Conservation (phyloP, 768 basidiomycete species). For the Macrocybe gigantea region DNA sequence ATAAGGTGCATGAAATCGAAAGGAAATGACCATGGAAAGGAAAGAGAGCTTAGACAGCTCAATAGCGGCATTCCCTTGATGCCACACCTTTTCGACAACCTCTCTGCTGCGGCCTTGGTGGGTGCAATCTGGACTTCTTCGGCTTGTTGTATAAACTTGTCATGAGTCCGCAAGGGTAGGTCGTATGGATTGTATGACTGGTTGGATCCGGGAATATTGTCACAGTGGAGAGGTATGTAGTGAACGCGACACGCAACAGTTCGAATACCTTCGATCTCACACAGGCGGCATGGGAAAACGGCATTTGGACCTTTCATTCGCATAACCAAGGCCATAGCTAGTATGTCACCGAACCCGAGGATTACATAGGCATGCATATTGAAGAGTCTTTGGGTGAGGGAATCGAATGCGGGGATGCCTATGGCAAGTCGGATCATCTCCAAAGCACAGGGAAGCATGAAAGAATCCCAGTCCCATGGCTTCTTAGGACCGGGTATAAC, state of each 20-base stretch:
- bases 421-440: conserved; percentile 20
- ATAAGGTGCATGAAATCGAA: conserved; percentile 40
- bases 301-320: conserved; percentile 31
- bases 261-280: conserved; percentile 5
- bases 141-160: conserved; percentile 12
- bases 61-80: conserved; percentile 22
- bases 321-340: conserved; percentile 22
- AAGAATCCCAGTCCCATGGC: conserved; percentile 28
- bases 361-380: conserved; percentile 20
- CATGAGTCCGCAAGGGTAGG: conserved; percentile 23
- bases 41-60: conserved; percentile 16
- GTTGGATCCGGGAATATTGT: conserved; percentile 8
- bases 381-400: no score
- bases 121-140: conserved; percentile 10
- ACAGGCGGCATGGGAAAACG: conserved; percentile 14
- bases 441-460: conserved; percentile 26
- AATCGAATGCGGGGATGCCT: conserved; percentile 24
- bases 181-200: conserved; percentile 11
- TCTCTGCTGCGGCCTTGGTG: conserved; percentile 7
- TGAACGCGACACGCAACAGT: conserved; percentile 4
- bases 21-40: conserved; percentile 26
- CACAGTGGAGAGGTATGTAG: conserved; percentile 18
- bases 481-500: conserved; percentile 33
- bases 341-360: conserved; percentile 23
- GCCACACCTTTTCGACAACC: conserved; percentile 17